Conservation (phyloP, 345 rosid genomes). For the Acer negundo region DNA sequence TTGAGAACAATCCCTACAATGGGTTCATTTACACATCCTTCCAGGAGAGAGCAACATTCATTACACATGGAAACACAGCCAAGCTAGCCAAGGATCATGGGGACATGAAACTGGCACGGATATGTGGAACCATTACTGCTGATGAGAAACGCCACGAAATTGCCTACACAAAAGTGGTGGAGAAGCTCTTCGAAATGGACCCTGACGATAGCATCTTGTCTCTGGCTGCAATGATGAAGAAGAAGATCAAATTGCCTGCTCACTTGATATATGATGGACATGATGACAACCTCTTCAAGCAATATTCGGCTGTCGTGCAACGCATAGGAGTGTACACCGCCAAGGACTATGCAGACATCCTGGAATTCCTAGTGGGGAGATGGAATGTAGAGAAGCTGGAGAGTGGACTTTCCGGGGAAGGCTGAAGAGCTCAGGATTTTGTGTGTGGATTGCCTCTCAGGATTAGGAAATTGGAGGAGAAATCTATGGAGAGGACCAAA, state of each 20-base stretch:
- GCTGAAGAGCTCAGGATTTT: conserved; percentile 35
- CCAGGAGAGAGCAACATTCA: conserved; percentile 47
- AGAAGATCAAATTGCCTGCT: conserved; percentile 47
- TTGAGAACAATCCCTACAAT: conserved; percentile 43
- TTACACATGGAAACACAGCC: conserved; percentile 46
- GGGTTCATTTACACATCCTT: conserved; percentile 44
- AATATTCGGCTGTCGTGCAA: conserved; percentile 40
- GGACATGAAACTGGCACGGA: conserved; percentile 37
- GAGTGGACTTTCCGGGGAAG: conserved; percentile 34
- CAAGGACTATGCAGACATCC: conserved; percentile 39
- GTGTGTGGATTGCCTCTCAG: conserved; percentile 35
- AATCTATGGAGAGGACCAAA: conserved; percentile 23
- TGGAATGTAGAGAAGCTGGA: conserved; percentile 35
- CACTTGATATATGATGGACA: conserved; percentile 41
- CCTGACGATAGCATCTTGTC: conserved; percentile 33
- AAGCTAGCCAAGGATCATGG: conserved; percentile 44
- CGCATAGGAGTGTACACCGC: conserved; percentile 42
- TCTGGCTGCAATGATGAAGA: conserved; percentile 42
- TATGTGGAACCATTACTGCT: conserved; percentile 38
- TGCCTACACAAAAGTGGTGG: conserved; percentile 39
- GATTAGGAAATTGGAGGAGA: conserved; percentile 40
- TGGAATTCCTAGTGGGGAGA: conserved; percentile 37
- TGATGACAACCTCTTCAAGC: conserved; percentile 31
- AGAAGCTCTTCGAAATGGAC: conserved; percentile 39
- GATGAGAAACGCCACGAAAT: conserved; percentile 44